phyloP scores from a whole-genome alignment of 495 filamentous ascomycete species.

The Xylaria cubensis region DNA sequence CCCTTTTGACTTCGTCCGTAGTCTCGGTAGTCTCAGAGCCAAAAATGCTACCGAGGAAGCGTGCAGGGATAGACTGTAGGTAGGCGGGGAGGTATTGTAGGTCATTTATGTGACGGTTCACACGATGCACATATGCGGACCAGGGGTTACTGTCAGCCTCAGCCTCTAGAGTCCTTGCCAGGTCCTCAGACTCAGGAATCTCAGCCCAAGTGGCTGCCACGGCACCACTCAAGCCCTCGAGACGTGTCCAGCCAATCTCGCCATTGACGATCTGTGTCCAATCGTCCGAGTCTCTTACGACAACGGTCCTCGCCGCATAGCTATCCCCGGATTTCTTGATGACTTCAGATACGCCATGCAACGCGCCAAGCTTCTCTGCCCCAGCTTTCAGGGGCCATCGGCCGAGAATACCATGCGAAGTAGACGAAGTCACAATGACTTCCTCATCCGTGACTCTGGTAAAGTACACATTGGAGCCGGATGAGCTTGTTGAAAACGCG shows the following conservation, averaged over 20 bases:
- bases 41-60: constrained; percentile 73
- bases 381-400: constrained; percentile 66
- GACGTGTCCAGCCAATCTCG: constrained; percentile 76
- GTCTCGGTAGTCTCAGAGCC: constrained; percentile 54
- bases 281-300: constrained; percentile 72
- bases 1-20: constrained; percentile 64
- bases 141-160: constrained; percentile 83
- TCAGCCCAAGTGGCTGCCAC: constrained; percentile 82
- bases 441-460: constrained; percentile 77
- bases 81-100: constrained; percentile 80
- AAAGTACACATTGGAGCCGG: constrained; percentile 85
- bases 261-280: constrained; percentile 87
- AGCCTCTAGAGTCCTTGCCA: constrained; percentile 80
- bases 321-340: constrained; percentile 65
- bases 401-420: constrained; percentile 74
- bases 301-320: constrained; percentile 79
- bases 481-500: constrained; percentile 78
- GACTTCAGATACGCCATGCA: constrained; percentile 84
- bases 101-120: constrained; percentile 81
- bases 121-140: constrained; percentile 84
- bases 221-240: constrained; percentile 78
- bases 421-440: constrained; percentile 73
- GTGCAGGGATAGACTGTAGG: constrained; percentile 67
- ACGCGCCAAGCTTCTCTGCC: constrained; percentile 47
- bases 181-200: constrained; percentile 68